Evolutionary conservation across 805 yeast species (phyloP).

Genomic region (Lachancea waltii): DNA sequence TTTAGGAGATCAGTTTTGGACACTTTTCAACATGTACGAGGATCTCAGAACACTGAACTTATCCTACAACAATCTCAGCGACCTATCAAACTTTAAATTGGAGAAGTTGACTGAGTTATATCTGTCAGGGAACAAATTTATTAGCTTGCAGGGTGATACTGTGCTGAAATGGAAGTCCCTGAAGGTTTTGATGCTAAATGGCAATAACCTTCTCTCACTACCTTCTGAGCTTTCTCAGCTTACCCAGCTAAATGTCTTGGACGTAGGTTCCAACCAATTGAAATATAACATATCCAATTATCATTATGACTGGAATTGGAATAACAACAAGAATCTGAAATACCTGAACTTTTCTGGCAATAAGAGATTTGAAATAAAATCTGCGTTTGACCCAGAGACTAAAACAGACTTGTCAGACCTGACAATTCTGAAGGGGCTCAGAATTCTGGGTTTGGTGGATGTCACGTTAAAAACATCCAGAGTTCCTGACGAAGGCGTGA

Average conservation of each 20-base stretch:
- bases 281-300: constrained; percentile 90
- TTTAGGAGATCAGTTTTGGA: constrained; percentile 69
- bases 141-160: constrained; percentile 80
- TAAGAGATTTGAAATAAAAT: constrained; percentile 81
- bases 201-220: constrained; percentile 75
- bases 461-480: constrained; percentile 84
- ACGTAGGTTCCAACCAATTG: constrained; percentile 84
- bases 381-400: constrained; percentile 40
- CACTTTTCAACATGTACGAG: constrained; percentile 51
- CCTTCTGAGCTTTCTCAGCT: constrained; percentile 84
- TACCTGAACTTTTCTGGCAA: constrained; percentile 91
- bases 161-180: constrained; percentile 54
- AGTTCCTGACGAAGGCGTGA: constrained; percentile 81
- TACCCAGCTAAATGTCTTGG: constrained; percentile 58
- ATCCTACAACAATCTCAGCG: constrained; percentile 78
- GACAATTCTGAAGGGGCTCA: constrained; percentile 64
- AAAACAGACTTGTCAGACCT: constrained; percentile 50
- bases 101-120: constrained; percentile 55
- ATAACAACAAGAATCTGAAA: constrained; percentile 64
- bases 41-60: constrained; percentile 62
- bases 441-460: constrained; percentile 84
- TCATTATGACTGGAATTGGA: constrained; percentile 98
- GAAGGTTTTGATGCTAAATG: constrained; percentile 62
- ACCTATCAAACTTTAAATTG: constrained; percentile 71
- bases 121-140: constrained; percentile 75